Base-by-base conservation (phyloP, 2,329 filamentous ascomycete species). In the Penicillium decumbens region DNA sequence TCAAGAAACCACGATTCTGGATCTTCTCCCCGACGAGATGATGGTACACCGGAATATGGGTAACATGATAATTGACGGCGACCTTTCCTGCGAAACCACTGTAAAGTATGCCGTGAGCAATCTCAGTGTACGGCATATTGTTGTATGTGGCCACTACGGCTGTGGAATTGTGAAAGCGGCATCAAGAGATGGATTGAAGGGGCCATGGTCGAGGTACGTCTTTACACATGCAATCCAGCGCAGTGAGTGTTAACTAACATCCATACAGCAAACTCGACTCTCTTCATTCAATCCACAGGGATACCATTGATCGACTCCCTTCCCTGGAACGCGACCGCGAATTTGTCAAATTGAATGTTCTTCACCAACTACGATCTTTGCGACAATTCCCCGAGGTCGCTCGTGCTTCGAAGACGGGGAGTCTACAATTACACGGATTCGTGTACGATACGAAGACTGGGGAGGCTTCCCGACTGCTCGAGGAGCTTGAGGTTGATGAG, bases 71-170 rank as follows among this genome's bases (percentile, higher is more conserved):
- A 53, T 61, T 8, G 47, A 57, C 28, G 56, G 50, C 1, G 57
- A 60, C 28, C 18, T 61, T 4, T 60, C 59, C 8, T 52, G 46
- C 24, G 56, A 59, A n/a, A 56, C 44, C 1, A 49, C 53, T 1
- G 33, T 60, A 3, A 53, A 46, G n/a, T 51, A 61, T 37, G 57
- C 57, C 5, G 47, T 41, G 40, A 30, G 20, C 13, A 9, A 29
- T 10, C 3, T 20, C 1, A 18, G 56, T 45, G 55, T 57, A 10
- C 49, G 50, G n/a, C 53, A 61, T 35, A 60, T 61, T 6, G 47
- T 58, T n/a, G 45, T 58, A 15, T 58, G 58, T 28, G 58, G 57
- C 1, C 57, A 61, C 45, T 60, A 59, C 4, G 55, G 57, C 10
- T 61, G 58, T 41, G 45, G 49, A 9, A 57, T 57, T 39, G 55